Conservation (phyloP, 2,329 filamentous ascomycete species). For the Aschersonia sp. region DNA sequence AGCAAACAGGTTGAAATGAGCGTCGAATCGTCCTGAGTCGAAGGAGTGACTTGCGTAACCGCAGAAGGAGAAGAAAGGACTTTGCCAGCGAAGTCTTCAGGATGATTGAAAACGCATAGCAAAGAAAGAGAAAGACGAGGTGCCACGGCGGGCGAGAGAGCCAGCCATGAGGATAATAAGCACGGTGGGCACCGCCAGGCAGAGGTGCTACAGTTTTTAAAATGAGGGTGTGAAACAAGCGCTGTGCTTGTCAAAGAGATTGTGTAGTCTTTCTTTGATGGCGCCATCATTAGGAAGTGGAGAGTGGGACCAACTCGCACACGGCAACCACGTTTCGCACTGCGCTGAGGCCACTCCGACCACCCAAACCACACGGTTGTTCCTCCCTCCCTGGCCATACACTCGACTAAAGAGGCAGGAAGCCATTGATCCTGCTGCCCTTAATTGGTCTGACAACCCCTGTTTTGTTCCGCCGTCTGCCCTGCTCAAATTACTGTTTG, state of each 20-base stretch:
- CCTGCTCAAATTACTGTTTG: too few relatives aligned
- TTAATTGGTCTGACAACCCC: too few relatives aligned
- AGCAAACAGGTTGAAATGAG: background rate
- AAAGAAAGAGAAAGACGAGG: slow-evolving; percentile 5
- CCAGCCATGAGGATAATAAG: background rate
- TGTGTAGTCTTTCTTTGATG: too few relatives aligned
- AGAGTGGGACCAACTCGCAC: too few relatives aligned
- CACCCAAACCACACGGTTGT: background rate
- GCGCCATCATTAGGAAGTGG: too few relatives aligned
- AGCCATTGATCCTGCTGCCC: too few relatives aligned
- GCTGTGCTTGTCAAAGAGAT: background rate
- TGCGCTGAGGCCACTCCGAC: too few relatives aligned
- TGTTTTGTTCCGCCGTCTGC: too few relatives aligned
- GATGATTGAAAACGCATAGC: slow-evolving; percentile 8
- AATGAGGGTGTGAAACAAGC: background rate
- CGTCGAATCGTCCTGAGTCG: background rate
- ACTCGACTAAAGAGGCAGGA: too few relatives aligned
- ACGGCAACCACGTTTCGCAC: background rate
- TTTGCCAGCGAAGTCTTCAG: slow-evolving; percentile 40
- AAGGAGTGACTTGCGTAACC: slow-evolving; percentile 7
- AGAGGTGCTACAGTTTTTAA: background rate
- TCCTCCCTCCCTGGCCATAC: background rate
- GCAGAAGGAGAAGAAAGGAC: slow-evolving; percentile 20
- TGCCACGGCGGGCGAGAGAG: background rate
- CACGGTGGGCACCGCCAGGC: background rate